phyloP scores from a whole-genome alignment of 352 stramenopile species.

The Phytophthora pseudosyringae region DNA sequence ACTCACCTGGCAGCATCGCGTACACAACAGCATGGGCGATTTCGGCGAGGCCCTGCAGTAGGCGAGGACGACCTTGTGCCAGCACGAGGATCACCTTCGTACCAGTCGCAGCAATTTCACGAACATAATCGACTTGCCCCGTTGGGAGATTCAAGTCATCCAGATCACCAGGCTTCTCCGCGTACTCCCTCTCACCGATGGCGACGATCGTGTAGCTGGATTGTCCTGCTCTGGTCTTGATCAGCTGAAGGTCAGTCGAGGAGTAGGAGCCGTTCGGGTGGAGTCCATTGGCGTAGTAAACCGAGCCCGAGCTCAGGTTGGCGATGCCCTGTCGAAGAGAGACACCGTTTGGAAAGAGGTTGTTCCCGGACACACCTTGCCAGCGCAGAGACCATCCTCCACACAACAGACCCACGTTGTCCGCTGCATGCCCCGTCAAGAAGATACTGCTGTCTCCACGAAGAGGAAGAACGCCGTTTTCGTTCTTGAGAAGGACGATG shows the following conservation, averaged over 20 bases:
- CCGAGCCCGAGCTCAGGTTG: slow-evolving; percentile 32
- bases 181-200: slow-evolving; percentile 83
- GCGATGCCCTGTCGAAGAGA: slow-evolving; percentile 65
- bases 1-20: slow-evolving; percentile 78
- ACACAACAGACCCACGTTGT: slow-evolving; percentile 77
- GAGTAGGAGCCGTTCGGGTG: slow-evolving; percentile 62
- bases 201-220: slow-evolving; percentile 69
- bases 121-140: slow-evolving; percentile 86
- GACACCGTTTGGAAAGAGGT: slow-evolving; percentile 65
- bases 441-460: slow-evolving; percentile 46
- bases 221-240: slow-evolving; percentile 27
- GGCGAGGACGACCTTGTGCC: slow-evolving; percentile 75
- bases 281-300: slow-evolving; percentile 64
- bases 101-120: slow-evolving; percentile 63
- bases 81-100: slow-evolving; percentile 87
- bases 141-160: slow-evolving; percentile 73
- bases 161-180: slow-evolving; percentile 90
- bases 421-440: slow-evolving; percentile 67
- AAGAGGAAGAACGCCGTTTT: slow-evolving; percentile 60
- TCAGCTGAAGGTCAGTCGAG: slow-evolving; percentile 47
- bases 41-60: slow-evolving; percentile 66
- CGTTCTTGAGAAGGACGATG: slow-evolving; percentile 89
- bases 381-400: slow-evolving; percentile 89
- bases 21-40: slow-evolving; percentile 78
- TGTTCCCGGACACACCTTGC: slow-evolving; percentile 82